Evolutionary conservation across 306 rosid genomes (phyloP).

Genomic region (Pachyrhizus erosus): DNA sequence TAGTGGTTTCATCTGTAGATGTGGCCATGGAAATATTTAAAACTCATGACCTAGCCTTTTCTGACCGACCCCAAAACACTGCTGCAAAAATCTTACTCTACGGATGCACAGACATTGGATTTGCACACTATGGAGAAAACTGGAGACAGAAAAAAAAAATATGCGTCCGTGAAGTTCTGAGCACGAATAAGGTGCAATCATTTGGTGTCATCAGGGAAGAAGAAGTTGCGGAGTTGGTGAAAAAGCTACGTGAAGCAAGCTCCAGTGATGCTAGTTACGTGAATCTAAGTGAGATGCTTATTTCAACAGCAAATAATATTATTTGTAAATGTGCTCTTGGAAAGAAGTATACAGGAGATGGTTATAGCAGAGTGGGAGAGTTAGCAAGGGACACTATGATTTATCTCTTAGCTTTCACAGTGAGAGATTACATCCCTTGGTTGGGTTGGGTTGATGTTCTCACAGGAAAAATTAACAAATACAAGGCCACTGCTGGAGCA

Average conservation of each 20-base stretch:
- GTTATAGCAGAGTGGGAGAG: not conserved
- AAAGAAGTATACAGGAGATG: not conserved
- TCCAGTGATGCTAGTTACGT: not conserved
- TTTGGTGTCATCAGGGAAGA: slow-evolving; percentile 37
- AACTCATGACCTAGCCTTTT: slow-evolving; percentile 33
- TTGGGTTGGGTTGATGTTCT: slow-evolving; percentile 49
- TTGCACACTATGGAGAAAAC: slow-evolving; percentile 33
- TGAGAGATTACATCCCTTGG: slow-evolving; percentile 49
- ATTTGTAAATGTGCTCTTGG: slow-evolving; percentile 44
- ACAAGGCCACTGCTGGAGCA: slow-evolving; percentile 29
- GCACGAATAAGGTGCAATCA: slow-evolving; percentile 40
- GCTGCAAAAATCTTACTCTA: slow-evolving; percentile 39
- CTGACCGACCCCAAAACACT: slow-evolving; percentile 40
- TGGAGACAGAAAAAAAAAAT: slow-evolving; percentile 50
- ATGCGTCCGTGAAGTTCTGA: slow-evolving; percentile 38
- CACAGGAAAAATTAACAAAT: slow-evolving; percentile 31
- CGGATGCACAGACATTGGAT: slow-evolving; percentile 39
- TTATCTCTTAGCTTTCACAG: slow-evolving; percentile 18
- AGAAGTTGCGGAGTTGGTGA: slow-evolving; percentile 43
- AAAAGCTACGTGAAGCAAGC: slow-evolving; percentile 30
- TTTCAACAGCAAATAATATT: slow-evolving; percentile 23
- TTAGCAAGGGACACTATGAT: slow-evolving; percentile 37
- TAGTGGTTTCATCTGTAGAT: slow-evolving; percentile 44
- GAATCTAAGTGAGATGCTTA: slow-evolving; percentile 41
- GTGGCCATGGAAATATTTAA: slow-evolving; percentile 35